Evolutionary conservation across 768 basidiomycete genomes (phyloP).

Genomic region (Nidularia pulvinata): DNA sequence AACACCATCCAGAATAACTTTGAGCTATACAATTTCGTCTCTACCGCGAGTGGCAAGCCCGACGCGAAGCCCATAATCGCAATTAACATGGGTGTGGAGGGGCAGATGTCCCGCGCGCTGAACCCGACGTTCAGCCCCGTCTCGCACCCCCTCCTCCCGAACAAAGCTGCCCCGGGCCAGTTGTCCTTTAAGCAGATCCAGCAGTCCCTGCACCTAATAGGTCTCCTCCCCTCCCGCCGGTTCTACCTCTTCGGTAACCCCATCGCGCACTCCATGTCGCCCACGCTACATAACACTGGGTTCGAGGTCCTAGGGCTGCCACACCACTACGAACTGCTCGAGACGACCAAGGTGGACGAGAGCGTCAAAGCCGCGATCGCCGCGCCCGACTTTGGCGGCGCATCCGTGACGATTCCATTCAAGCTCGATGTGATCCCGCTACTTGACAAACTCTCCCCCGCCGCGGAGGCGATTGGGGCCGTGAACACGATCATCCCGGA

Average conservation of each 20-base stretch:
- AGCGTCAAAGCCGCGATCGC: slow-evolving; percentile 63
- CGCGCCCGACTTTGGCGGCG: slow-evolving; percentile 85
- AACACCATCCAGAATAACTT: slow-evolving; percentile 76
- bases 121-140: slow-evolving; percentile 88
- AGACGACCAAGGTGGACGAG: slow-evolving; percentile 67
- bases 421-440: slow-evolving; percentile 89
- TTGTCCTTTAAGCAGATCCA: slow-evolving; percentile 89
- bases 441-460: slow-evolving; percentile 76
- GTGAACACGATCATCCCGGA: slow-evolving; percentile 89
- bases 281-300: slow-evolving; percentile 89
- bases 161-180: slow-evolving; percentile 91
- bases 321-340: slow-evolving; percentile 77
- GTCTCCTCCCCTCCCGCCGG: slow-evolving; percentile 67
- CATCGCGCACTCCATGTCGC: slow-evolving; percentile 88
- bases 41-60: slow-evolving; percentile 35
- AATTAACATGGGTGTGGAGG: slow-evolving; percentile 90
- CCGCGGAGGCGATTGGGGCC: slow-evolving; percentile 87
- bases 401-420: slow-evolving; percentile 95
- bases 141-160: slow-evolving; percentile 86
- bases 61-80: slow-evolving; percentile 84
- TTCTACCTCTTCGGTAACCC: slow-evolving; percentile 93
- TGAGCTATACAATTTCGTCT: slow-evolving; percentile 70
- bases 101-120: slow-evolving; percentile 89
- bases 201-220: slow-evolving; percentile 75
- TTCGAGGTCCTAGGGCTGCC: slow-evolving; percentile 84